A percentile compares a stretch with the other conserved stretches of the same genome.
Evolutionary conservation across 257 asterid genomes (phyloP).

Genomic region (Plantago major): DNA sequence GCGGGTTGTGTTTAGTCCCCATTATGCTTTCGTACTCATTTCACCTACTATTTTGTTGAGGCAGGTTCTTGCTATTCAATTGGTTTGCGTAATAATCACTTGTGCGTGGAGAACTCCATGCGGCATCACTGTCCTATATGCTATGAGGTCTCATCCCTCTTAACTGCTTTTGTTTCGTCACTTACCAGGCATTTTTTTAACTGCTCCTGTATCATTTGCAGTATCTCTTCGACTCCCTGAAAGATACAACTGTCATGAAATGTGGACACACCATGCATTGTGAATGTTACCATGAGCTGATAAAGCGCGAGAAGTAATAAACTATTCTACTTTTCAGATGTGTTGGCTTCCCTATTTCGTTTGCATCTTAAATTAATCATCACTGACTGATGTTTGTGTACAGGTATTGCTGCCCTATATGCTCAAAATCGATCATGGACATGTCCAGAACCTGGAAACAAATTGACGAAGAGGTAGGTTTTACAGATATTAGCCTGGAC

Average conservation of each 20-base stretch:
- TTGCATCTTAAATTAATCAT: neutral
- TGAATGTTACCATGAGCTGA: slow-evolving; percentile 84
- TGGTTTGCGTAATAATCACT: slow-evolving; percentile 60
- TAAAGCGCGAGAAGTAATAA: slow-evolving; percentile 77
- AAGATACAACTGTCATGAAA: slow-evolving; percentile 83
- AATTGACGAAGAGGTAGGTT: slow-evolving; percentile 76
- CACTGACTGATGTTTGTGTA: slow-evolving; percentile 4
- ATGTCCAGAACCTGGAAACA: slow-evolving; percentile 74
- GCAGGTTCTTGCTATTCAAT: slow-evolving; percentile 84
- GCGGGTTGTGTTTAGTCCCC: neutral
- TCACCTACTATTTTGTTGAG: neutral
- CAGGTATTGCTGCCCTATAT: slow-evolving; percentile 93
- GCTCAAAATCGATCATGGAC: slow-evolving; percentile 77
- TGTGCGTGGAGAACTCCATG: slow-evolving; percentile 88
- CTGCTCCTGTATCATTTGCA: slow-evolving; percentile 27
- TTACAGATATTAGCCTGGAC: neutral
- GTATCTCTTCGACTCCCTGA: slow-evolving; percentile 89
- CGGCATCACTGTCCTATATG: slow-evolving; percentile 98
- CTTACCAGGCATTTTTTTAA: neutral
- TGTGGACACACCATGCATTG: slow-evolving; percentile 97
- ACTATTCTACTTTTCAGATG: slow-evolving; percentile 2
- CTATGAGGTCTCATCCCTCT: slow-evolving; percentile 54
- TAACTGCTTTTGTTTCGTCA: neutral
- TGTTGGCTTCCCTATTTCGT: neutral
- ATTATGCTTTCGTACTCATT: neutral